A percentile compares a stretch with the other conserved stretches of the same genome.
Conservation (phyloP, 2,329 filamentous ascomycete species). For the Fonsecaea erecta region DNA sequence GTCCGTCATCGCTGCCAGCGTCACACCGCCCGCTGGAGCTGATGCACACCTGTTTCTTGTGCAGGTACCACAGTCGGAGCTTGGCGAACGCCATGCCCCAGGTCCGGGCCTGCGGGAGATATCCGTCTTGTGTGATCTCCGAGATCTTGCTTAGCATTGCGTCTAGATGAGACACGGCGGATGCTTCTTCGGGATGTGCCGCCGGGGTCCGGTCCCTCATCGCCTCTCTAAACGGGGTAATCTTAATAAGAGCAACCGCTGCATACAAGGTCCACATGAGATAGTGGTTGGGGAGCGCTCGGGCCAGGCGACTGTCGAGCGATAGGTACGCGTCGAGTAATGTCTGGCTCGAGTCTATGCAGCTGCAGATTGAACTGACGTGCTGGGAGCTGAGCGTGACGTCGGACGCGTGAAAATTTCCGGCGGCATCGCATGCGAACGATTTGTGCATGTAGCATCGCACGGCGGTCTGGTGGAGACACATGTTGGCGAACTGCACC, state of each 20-base stretch:
- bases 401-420: background rate
- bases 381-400: background rate
- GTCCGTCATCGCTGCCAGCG: background rate
- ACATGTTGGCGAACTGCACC: background rate
- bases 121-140: slow-evolving; percentile 64
- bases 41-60: slow-evolving; percentile 45
- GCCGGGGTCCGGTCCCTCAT: slow-evolving; percentile 45
- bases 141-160: slow-evolving; percentile 69
- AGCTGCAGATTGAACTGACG: slow-evolving; percentile 61
- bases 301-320: slow-evolving; percentile 62
- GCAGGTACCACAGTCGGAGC: slow-evolving; percentile 70
- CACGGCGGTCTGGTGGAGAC: slow-evolving; percentile 5
- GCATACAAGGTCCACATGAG: slow-evolving; percentile 73
- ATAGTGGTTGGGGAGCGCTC: slow-evolving; percentile 70
- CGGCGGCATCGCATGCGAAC: background rate
- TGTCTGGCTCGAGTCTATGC: slow-evolving; percentile 64
- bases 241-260: slow-evolving; percentile 71
- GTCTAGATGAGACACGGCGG: slow-evolving; percentile 68
- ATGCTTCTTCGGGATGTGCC: slow-evolving; percentile 68
- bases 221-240: slow-evolving; percentile 66
- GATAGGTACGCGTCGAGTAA: slow-evolving; percentile 67
- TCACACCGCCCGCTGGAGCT: background rate
- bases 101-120: slow-evolving; percentile 67
- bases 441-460: slow-evolving; percentile 31
- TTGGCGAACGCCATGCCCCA: slow-evolving; percentile 72